A percentile compares a stretch with the other conserved stretches of the same genome.
phyloP scores from a whole-genome alignment of 139 green algal species.

The Haematococcus lacustris region DNA sequence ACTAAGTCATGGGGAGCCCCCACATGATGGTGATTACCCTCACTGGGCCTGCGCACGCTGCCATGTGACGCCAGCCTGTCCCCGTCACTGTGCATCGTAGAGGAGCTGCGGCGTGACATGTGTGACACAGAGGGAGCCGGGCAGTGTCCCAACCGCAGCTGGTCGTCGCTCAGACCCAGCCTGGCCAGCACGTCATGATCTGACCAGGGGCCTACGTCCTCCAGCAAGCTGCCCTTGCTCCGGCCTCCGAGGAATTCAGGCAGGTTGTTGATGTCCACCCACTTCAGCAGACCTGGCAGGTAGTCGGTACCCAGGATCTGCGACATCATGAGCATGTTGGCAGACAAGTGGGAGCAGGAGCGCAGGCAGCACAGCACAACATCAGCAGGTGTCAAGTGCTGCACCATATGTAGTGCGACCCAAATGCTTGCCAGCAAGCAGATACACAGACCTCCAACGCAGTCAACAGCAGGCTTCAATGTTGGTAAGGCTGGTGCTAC shows the following conservation, averaged over 20 bases:
- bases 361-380: no score
- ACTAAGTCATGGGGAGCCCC: neutral
- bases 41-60: neutral
- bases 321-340: neutral
- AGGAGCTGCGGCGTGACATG: neutral
- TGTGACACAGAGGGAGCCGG: no score
- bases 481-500: neutral
- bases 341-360: no score
- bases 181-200: conserved; percentile 37
- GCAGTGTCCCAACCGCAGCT: conserved; percentile 5
- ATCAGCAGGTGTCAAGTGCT: no score
- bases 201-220: conserved; percentile 78
- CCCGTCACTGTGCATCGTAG: neutral
- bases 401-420: no score
- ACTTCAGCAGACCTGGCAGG: conserved; percentile 59
- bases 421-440: neutral
- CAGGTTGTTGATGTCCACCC: conserved; percentile 65
- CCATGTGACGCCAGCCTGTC: neutral
- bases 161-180: conserved; percentile 18
- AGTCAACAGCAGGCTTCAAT: neutral
- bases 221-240: conserved; percentile 46
- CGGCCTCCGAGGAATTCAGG: conserved; percentile 71
- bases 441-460: neutral
- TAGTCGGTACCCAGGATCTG: conserved; percentile 70
- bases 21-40: neutral